A percentile compares a stretch with the other conserved stretches of the same genome.
These are phyloP conservation scores for Naumovozyma dairenensis DNA, from an alignment of 805 yeast genomes.

Conservation along the genomic window DNA sequence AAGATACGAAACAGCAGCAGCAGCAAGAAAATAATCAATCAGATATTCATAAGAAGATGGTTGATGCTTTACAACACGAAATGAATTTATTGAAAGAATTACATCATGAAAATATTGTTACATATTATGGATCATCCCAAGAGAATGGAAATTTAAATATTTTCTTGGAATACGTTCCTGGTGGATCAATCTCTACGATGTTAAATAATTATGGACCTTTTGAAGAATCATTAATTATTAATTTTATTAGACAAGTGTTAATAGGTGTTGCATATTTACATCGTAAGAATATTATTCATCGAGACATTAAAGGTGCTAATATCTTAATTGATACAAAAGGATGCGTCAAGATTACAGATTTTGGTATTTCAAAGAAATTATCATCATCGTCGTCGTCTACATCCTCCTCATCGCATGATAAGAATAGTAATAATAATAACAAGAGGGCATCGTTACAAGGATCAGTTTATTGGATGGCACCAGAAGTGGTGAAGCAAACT, in stretches of 20 bases:
- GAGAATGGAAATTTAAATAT: constrained; percentile 68
- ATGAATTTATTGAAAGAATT: constrained; percentile 66
- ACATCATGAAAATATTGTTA: constrained; percentile 86
- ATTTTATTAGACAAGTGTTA: constrained; percentile 65
- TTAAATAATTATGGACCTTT: constrained; percentile 66
- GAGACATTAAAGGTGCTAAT: constrained; percentile 87
- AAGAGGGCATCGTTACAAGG: constrained; percentile 81
- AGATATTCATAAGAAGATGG: constrained; percentile 42
- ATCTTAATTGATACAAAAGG: constrained; percentile 73
- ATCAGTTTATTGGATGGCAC: constrained; percentile 98
- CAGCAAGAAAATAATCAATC: constrained; percentile 16
- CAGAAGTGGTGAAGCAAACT: constrained; percentile 92
- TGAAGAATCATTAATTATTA: constrained; percentile 64
- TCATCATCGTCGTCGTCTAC: too few relatives aligned
- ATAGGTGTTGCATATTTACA: constrained; percentile 69
- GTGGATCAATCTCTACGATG: constrained; percentile 65
- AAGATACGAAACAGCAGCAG: background rate
- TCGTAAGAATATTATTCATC: constrained; percentile 64
- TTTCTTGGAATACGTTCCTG: constrained; percentile 67
- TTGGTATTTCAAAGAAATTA: constrained; percentile 67
- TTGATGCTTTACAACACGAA: constrained; percentile 75
- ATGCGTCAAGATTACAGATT: constrained; percentile 75
- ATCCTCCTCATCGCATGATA: too few relatives aligned
- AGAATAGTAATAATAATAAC: constrained; percentile 31
- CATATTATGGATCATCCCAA: constrained; percentile 79